phyloP scores from a whole-genome alignment of 345 rosid genomes.

The Clarkia xantiana region DNA sequence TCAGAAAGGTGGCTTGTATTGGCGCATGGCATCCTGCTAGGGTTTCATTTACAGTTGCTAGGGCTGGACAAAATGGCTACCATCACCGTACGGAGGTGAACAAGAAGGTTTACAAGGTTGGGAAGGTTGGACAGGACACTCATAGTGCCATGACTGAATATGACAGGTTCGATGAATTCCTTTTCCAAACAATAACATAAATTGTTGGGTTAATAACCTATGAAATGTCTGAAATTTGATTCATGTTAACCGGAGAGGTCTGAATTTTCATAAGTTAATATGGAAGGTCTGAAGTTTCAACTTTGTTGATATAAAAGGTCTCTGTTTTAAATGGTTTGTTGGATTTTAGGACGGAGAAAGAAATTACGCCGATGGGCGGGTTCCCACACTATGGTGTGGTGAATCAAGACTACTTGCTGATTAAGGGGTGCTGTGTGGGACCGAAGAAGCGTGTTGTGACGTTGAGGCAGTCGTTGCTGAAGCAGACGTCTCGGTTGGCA shows the following conservation, averaged over 20 bases:
- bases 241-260: too few relatives aligned
- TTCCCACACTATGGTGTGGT: constrained; percentile 85
- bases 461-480: constrained; percentile 53
- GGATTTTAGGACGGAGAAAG: constrained; percentile 53
- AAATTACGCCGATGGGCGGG: constrained; percentile 85
- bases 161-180: constrained; percentile 37
- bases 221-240: too few relatives aligned
- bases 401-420: constrained; percentile 68
- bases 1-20: constrained; percentile 88
- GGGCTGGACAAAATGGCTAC: constrained; percentile 93
- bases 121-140: constrained; percentile 64
- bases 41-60: constrained; percentile 87
- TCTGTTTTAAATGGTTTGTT: background rate
- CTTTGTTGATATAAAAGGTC: too few relatives aligned
- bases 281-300: background rate
- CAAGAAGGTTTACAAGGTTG: constrained; percentile 76
- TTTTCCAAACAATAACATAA: background rate
- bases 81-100: constrained; percentile 90
- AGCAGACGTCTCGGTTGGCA: constrained; percentile 67
- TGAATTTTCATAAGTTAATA: too few relatives aligned
- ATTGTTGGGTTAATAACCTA: too few relatives aligned
- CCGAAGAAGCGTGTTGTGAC: constrained; percentile 91
- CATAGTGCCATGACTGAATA: constrained; percentile 67
- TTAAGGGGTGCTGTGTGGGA: constrained; percentile 81
- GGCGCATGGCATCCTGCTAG: constrained; percentile 99